Evolutionary conservation across 2,329 filamentous ascomycete genomes (phyloP).

Genomic region (Talaromyces sp.): DNA sequence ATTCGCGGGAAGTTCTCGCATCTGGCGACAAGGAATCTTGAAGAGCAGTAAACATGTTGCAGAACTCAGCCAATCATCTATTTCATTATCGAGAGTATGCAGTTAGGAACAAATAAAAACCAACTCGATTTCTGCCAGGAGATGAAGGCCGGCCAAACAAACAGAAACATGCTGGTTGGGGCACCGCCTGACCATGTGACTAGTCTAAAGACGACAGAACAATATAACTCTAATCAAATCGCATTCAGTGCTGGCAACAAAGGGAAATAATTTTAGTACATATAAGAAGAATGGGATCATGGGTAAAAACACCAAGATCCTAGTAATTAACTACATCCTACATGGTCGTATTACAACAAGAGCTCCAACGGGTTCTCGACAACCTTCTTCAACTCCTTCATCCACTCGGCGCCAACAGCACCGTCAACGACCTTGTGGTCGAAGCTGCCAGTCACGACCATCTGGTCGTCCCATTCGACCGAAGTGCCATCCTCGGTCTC

Average conservation of each 20-base stretch:
- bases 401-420: conserved; percentile 93
- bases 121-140: background rate
- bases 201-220: background rate
- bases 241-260: conserved; percentile 11
- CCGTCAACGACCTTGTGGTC: conserved; percentile 99
- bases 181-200: background rate
- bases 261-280: conserved; percentile 15
- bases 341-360: conserved; percentile 60
- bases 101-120: background rate
- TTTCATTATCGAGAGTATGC: background rate
- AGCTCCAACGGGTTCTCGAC: conserved; percentile 96
- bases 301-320: conserved; percentile 1
- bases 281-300: conserved; percentile 9
- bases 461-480: conserved; percentile 95
- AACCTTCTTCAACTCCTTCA: conserved; percentile 94
- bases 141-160: background rate
- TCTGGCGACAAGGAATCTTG: background rate
- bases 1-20: background rate
- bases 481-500: conserved; percentile 77
- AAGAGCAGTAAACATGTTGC: background rate
- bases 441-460: conserved; percentile 89
- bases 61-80: background rate
- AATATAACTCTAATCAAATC: conserved; percentile 9
- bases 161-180: background rate
- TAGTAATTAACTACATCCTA: conserved; percentile 7